These are phyloP conservation scores for Orbilia brochopaga DNA, from an alignment of 2,329 filamentous ascomycete genomes.

Conservation along the genomic window DNA sequence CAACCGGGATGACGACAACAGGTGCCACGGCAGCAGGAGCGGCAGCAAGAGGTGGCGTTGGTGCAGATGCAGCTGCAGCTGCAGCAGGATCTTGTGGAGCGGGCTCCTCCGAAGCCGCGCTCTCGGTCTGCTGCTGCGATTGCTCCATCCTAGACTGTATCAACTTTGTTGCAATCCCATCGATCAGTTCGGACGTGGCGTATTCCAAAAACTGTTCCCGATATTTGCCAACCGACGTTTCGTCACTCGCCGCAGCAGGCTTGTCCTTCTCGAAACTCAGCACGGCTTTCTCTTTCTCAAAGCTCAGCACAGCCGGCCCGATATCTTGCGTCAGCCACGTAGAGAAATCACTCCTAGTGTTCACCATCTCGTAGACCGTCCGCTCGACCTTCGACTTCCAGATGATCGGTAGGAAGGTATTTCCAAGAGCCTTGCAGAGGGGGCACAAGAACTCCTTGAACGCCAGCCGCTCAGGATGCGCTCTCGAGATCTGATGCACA, in stretches of 20 bases:
- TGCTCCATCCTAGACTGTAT: conserved; percentile 55
- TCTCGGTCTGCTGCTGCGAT: conserved; percentile 8
- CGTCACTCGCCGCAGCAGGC: conserved; percentile 57
- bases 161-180: conserved; percentile 60
- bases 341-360: conserved; percentile 67
- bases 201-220: conserved; percentile 64
- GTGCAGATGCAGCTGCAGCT: conserved; percentile 56
- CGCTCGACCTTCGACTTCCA: conserved; percentile 88
- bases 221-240: conserved; percentile 57
- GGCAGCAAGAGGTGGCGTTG: conserved; percentile 56
- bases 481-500: conserved; percentile 87
- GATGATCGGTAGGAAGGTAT: conserved; percentile 89
- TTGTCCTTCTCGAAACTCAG: conserved; percentile 61
- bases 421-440: conserved; percentile 93
- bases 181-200: conserved; percentile 62
- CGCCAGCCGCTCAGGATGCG: conserved; percentile 82
- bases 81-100: conserved; percentile 58
- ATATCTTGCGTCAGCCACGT: conserved; percentile 72
- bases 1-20: conserved; percentile 55
- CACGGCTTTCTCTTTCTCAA: conserved; percentile 61
- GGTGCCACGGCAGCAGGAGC: conserved; percentile 58
- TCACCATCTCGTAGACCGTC: conserved; percentile 75
- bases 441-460: conserved; percentile 91
- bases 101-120: conserved; percentile 46
- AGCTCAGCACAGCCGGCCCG: conserved; percentile 61